phyloP scores from a whole-genome alignment of 2,329 filamentous ascomycete genomes.

The Peltaster fructicola region DNA sequence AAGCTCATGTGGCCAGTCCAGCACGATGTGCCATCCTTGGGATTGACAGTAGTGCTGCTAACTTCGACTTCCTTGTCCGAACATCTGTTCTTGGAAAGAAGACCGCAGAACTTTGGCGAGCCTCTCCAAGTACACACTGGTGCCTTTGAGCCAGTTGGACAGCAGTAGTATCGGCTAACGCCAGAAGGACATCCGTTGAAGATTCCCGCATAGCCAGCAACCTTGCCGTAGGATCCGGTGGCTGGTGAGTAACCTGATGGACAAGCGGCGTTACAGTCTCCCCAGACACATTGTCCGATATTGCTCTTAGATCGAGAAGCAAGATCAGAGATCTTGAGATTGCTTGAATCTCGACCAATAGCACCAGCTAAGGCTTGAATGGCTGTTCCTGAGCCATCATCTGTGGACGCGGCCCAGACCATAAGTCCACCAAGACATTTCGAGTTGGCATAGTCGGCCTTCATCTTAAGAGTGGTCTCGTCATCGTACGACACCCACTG shows the following conservation, averaged over 20 bases:
- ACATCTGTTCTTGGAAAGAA: not conserved
- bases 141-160: not conserved
- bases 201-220: not conserved
- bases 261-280: slow-evolving; percentile 1
- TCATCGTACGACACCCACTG: slow-evolving; percentile 28
- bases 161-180: not conserved
- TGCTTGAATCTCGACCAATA: not conserved
- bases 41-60: not conserved
- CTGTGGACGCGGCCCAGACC: slow-evolving; percentile 6
- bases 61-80: not conserved
- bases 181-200: not conserved
- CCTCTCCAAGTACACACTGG: not conserved
- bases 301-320: not conserved
- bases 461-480: slow-evolving; percentile 17
- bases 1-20: not conserved
- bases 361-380: not conserved
- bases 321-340: not conserved
- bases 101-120: not conserved
- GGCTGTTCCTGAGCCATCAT: slow-evolving; percentile 1
- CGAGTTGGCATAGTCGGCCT: slow-evolving; percentile 17
- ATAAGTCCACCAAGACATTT: slow-evolving; percentile 17
- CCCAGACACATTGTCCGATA: slow-evolving; percentile 1
- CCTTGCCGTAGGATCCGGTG: not conserved
- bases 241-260: not conserved
- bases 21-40: not conserved